Conservation (phyloP, 2,329 filamentous ascomycete species). For the Coniella lustricola region DNA sequence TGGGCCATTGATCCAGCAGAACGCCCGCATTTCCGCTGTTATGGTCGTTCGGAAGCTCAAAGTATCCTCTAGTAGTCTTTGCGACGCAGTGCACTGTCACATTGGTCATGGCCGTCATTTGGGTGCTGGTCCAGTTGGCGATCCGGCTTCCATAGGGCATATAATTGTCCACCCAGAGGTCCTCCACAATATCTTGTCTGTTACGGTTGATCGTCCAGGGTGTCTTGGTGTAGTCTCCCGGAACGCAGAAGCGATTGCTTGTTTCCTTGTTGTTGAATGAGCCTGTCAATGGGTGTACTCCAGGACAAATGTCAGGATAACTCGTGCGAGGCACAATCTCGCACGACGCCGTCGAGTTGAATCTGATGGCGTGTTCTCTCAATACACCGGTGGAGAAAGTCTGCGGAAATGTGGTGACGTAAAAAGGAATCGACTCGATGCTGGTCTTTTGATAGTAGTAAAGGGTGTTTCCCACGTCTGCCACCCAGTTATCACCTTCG, state of each 20-base stretch:
- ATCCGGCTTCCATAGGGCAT: constrained; percentile 2
- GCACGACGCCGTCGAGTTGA: constrained; percentile 2
- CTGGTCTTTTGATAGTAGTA: constrained; percentile 8
- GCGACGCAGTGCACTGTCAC: constrained; percentile 4
- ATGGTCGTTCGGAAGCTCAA: constrained; percentile 2
- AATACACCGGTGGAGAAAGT: constrained; percentile 2
- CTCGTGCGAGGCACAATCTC: not conserved
- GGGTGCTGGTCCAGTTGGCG: not conserved
- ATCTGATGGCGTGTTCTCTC: constrained; percentile 3
- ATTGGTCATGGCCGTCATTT: not conserved
- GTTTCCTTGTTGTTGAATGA: constrained; percentile 1
- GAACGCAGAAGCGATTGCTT: constrained; percentile 4
- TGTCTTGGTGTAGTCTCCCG: not conserved
- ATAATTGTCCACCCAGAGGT: constrained; percentile 6
- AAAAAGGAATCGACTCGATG: constrained; percentile 1
- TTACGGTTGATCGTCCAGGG: constrained; percentile 1
- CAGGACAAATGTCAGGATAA: not conserved
- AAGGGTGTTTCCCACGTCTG: constrained; percentile 1
- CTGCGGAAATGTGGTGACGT: constrained; percentile 1
- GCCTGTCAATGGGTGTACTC: not conserved
- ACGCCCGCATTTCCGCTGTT: not conserved
- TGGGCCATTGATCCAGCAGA: constrained; percentile 2
- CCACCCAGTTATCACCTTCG: constrained; percentile 1
- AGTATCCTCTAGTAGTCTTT: constrained; percentile 2
- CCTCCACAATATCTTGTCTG: constrained; percentile 2